Base-by-base conservation (phyloP, 2,329 filamentous ascomycete species). In the Didymella arachidicola region DNA sequence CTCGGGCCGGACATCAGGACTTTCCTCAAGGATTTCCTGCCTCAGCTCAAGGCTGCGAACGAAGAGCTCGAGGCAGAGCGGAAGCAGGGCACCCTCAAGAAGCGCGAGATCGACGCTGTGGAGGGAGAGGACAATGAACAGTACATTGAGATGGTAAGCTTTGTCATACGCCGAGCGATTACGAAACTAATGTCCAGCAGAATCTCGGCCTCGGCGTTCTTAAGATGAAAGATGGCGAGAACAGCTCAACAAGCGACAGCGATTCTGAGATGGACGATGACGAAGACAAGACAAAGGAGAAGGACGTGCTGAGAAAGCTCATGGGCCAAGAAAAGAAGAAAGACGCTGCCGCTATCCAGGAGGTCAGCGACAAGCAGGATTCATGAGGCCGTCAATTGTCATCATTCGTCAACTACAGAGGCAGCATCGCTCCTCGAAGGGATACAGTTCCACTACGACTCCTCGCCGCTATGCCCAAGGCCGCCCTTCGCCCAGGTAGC, bases 151-250 rank as follows among this genome's bases (percentile, higher is more conserved):
- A 78, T 79, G 78, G 74, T 78, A 53, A 58, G 72, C 48, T 4
- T 26, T 27, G 12, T 32, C 30, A 16, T 14, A 4, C 30, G 12
- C 22, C 22, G 22, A 22, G 22, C 22, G 22, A 22, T 22, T 22
- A 22, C 22, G 22, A 22, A 10, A 32, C 12, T 64, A 19, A 19
- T 46, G 8, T 42, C 5, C 8, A 6, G 47, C 46, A 74, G 69
- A 64, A 81, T 61, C 77, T 81, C n/a, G 79, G 79, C 22, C 72
- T 81, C 34, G 79, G 79, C n/a, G 79, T 81, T 14, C 69, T 81
- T 3, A 77, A 81, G 66, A 72, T 78, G 57, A 70, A 77, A 57
- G 71, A 76, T 38, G 67, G 63, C 26, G 60, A 61, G 34, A 51
- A 59, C 32, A 59, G 57, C 19, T 64, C 67, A 3, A 66, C 62